Evolutionary conservation across 352 stramenopile genomes (phyloP).

Genomic region (Globisporangium rhizosaccharum): DNA sequence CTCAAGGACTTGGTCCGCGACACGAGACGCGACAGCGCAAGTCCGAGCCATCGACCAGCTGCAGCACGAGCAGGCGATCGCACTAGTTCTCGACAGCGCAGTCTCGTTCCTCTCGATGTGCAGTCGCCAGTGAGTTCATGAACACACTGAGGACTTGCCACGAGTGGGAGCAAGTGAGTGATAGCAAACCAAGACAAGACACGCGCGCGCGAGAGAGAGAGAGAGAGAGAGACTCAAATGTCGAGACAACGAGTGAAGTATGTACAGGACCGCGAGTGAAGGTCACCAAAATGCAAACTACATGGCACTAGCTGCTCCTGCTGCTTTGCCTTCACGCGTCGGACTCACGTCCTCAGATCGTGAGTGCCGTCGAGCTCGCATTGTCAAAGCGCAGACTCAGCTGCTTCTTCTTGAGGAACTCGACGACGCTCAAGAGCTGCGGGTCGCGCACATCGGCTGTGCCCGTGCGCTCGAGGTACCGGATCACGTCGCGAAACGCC

Average conservation of each 20-base stretch:
- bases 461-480: conserved; percentile 74
- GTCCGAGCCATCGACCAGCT: conserved; percentile 1
- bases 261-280: too few relatives aligned
- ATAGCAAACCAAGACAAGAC: too few relatives aligned
- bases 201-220: too few relatives aligned
- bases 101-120: too few relatives aligned
- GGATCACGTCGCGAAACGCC: conserved; percentile 82
- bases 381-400: conserved; percentile 84
- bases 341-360: conserved; percentile 41
- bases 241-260: too few relatives aligned
- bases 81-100: too few relatives aligned
- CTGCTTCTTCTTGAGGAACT: conserved; percentile 88
- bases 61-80: not conserved
- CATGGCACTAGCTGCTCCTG: not conserved
- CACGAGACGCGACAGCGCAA: not conserved
- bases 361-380: conserved; percentile 75
- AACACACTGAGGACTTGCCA: too few relatives aligned
- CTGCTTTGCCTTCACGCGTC: too few relatives aligned
- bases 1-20: conserved; percentile 27
- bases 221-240: too few relatives aligned
- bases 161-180: too few relatives aligned
- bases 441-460: conserved; percentile 57
- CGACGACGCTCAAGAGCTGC: conserved; percentile 71
- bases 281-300: too few relatives aligned
- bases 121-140: too few relatives aligned